Evolutionary conservation across 805 yeast genomes (phyloP), one percentile per base, ranked within the genome.

Genomic region (Tetrapisispora taiwanensis): DNA sequence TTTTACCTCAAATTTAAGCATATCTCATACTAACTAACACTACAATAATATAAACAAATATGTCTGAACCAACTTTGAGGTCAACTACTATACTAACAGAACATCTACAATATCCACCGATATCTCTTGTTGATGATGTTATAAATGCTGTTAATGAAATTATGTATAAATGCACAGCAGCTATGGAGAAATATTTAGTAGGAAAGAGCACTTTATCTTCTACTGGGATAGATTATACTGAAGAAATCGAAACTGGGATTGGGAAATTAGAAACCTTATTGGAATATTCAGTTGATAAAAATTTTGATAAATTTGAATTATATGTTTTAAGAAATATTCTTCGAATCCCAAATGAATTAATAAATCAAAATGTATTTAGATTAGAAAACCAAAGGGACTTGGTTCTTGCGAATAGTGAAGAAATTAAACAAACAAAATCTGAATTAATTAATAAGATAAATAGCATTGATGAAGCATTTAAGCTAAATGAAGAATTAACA

Each of bases 81-180:
- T 56, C 75, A 1, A 72, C 75, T 8, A 70, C 74, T 36, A 53
- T 87, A 15, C 69, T 89, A 41, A 84, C 95, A 1, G 96, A 88
- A 63, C 95, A 88, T 58, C 66, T 89, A 30, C 95, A 85, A 30
- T 85, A 75, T 55, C 84, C 92, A 7, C 95, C 96, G 0, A 73
- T 87, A 9, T 76, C 89, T 0, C 66, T 88, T 13, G 73, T 89
- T 6, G 97, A 89, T 54, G 95, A 86, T 55, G 81, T 89, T 12
- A 85, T 88, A 52, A 87, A 88, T 61, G 84, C 87, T 1, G 92
- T 86, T 20, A 88, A 88, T 56, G 87, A 79, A 42, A 76, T 86
- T 24, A 74, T 87, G 79, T 83, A 84, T 64, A 79, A 81, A 52
- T 84, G 95, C 56, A 80, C 89, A 0, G 76, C 75, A 39, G 94